These are phyloP conservation scores for Tillandsia fasciculata DNA, from an alignment of 176 grass and related monocot species.

Conservation along the genomic window DNA sequence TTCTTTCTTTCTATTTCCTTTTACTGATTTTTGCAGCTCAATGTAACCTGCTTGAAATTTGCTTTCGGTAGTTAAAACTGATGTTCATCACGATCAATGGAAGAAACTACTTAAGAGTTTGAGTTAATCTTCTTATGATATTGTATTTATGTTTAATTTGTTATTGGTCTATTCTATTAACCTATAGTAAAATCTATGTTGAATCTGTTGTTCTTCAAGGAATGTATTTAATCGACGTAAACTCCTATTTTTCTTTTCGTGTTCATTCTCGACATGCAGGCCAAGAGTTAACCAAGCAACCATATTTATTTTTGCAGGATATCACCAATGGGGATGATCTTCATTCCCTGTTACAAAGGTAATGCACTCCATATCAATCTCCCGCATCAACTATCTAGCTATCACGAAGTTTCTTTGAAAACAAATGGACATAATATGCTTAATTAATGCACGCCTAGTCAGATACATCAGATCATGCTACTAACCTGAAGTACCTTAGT, in stretches of 20 bases:
- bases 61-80: too few relatives aligned
- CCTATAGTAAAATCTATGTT: neutral
- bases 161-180: too few relatives aligned
- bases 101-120: too few relatives aligned
- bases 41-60: too few relatives aligned
- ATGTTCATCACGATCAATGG: too few relatives aligned
- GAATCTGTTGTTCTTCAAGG: neutral
- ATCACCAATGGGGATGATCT: slow-evolving; percentile 96
- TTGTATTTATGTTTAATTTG: too few relatives aligned
- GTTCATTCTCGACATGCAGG: neutral
- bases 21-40: too few relatives aligned
- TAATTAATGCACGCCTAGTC: neutral
- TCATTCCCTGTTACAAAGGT: slow-evolving; percentile 99
- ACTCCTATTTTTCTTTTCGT: neutral
- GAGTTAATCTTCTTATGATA: too few relatives aligned
- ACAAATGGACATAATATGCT: neutral
- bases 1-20: too few relatives aligned
- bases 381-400: neutral
- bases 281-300: neutral
- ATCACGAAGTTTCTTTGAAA: neutral
- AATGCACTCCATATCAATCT: slow-evolving; percentile 13
- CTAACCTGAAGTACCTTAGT: too few relatives aligned
- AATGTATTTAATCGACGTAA: neutral
- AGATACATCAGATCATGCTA: too few relatives aligned
- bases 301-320: slow-evolving; percentile 37